Base-by-base conservation (phyloP, 345 rosid genomes). In the Populus euphratica region DNA sequence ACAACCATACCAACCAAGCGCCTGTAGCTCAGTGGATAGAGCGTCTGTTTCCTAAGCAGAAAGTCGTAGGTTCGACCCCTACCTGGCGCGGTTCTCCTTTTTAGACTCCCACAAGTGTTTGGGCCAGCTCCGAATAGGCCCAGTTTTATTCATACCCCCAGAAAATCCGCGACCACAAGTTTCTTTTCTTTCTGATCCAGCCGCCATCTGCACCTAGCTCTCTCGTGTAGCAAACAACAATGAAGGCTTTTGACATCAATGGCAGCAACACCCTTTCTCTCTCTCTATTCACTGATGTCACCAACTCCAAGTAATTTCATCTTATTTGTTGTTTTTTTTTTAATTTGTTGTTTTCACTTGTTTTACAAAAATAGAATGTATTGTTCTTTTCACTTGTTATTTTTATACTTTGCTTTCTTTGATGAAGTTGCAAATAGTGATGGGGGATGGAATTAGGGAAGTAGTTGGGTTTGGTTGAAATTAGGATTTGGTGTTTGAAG, bases 1-100 rank as follows among this genome's bases (percentile, higher is more conserved):
- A 2, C 4, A 4, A 5, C 0, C 14, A 0, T 0, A 0, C 0
- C 27, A 0, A 4, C 29, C 0, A 9, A 9, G 98, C 97, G 90
- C 97, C 90, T 88, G 96, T 92, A 93, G 99, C 94, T 95, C 93
- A 91, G 96, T 95, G 97, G 94, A 93, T 92, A 92, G 97, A 91
- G 94, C 92, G 98, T 90, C 94, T 91, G 96, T 92, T 92, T 95
- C 94, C 93, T 92, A 93, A 92, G 97, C 97, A 88, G 97, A 93
- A 93, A 86, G 98, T 79, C 94, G 86, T 90, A 90, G 95, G 93
- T 91, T 93, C 93, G 91, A 89, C 86, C 93, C 91, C 92, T 88
- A 86, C 87, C 95, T 87, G 80, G 65, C 79, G 81, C 65, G 68
- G 4, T n/a, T 0, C 2, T 59, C 3, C 0, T 23, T 59, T 50